Percentiles rank a stretch among this genome's conserved stretches.
Evolutionary conservation across 495 filamentous ascomycete genomes (phyloP).

Genomic region (Penicillium waksmanii): DNA sequence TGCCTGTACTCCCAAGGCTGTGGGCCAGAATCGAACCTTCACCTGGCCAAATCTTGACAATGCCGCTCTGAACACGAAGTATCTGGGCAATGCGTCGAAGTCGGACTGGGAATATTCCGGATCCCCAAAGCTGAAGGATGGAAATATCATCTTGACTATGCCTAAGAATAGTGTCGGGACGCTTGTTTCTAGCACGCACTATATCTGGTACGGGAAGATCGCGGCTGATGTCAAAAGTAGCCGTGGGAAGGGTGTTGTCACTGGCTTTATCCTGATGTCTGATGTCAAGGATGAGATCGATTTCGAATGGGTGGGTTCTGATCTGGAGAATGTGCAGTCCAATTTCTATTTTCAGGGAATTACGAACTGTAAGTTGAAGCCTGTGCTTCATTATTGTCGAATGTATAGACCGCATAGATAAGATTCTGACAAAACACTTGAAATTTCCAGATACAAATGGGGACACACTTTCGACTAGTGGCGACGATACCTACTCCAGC

Average conservation of each 20-base stretch:
- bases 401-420: background rate
- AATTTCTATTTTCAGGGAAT: constrained; percentile 98
- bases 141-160: constrained; percentile 81
- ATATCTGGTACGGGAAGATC: constrained; percentile 97
- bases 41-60: constrained; percentile 66
- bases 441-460: constrained; percentile 47
- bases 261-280: constrained; percentile 90
- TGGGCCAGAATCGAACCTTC: constrained; percentile 75
- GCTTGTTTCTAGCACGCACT: constrained; percentile 82
- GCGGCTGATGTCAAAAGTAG: constrained; percentile 84
- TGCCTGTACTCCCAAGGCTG: constrained; percentile 80
- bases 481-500: constrained; percentile 70
- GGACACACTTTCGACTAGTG: constrained; percentile 62
- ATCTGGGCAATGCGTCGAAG: constrained; percentile 78
- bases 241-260: constrained; percentile 84
- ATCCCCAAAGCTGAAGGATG: constrained; percentile 61
- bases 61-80: constrained; percentile 70
- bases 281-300: constrained; percentile 99
- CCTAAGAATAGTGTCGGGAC: constrained; percentile 78
- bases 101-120: constrained; percentile 91
- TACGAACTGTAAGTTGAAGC: constrained; percentile 64
- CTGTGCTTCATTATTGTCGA: background rate
- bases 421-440: background rate
- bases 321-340: constrained; percentile 77
- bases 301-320: constrained; percentile 88